Percentiles rank a stretch among this genome's conserved stretches.
These are phyloP conservation scores for Phaeolepiota aurea DNA, from an alignment of 768 basidiomycete genomes.

Conservation along the genomic window DNA sequence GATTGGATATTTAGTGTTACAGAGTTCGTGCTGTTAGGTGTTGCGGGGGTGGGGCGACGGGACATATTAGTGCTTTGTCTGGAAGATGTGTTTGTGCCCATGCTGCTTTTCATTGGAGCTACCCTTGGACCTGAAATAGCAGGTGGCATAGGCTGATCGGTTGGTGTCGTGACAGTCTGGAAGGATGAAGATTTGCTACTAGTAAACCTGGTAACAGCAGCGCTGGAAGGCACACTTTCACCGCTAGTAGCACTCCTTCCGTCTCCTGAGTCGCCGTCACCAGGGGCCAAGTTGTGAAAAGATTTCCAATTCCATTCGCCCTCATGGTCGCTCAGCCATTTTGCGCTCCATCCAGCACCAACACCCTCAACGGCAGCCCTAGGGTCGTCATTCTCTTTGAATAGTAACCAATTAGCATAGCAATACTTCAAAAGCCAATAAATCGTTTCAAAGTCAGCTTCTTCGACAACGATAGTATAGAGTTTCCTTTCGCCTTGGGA, in stretches of 20 bases:
- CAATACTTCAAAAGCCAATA: slow-evolving; percentile 76
- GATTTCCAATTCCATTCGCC: slow-evolving; percentile 70
- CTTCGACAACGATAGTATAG: slow-evolving; percentile 64
- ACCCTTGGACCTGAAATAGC: slow-evolving; percentile 12
- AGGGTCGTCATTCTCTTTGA: slow-evolving; percentile 64
- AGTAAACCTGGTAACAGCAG: slow-evolving; percentile 20
- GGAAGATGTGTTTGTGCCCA: slow-evolving; percentile 8
- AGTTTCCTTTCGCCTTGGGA: slow-evolving; percentile 43
- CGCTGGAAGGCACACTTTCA: slow-evolving; percentile 30
- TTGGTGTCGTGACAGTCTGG: neutral
- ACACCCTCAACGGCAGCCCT: slow-evolving; percentile 58
- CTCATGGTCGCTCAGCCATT: slow-evolving; percentile 39
- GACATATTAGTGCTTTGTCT: slow-evolving; percentile 7
- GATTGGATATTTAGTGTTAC: slow-evolving; percentile 13
- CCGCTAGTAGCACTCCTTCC: slow-evolving; percentile 42
- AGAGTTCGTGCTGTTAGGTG: slow-evolving; percentile 13
- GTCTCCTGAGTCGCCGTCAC: slow-evolving; percentile 28
- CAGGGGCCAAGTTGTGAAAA: slow-evolving; percentile 29
- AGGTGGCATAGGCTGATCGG: slow-evolving; percentile 12
- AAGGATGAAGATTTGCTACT: slow-evolving; percentile 10
- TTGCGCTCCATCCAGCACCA: slow-evolving; percentile 59
- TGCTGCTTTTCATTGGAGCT: slow-evolving; percentile 15
- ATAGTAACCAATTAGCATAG: slow-evolving; percentile 68
- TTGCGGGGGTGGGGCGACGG: slow-evolving; percentile 11
- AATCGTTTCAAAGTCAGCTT: slow-evolving; percentile 70